Evolutionary conservation across 371 early-diverging fungal genomes (phyloP).

Genomic region (Choanephora cucurbitarum): DNA sequence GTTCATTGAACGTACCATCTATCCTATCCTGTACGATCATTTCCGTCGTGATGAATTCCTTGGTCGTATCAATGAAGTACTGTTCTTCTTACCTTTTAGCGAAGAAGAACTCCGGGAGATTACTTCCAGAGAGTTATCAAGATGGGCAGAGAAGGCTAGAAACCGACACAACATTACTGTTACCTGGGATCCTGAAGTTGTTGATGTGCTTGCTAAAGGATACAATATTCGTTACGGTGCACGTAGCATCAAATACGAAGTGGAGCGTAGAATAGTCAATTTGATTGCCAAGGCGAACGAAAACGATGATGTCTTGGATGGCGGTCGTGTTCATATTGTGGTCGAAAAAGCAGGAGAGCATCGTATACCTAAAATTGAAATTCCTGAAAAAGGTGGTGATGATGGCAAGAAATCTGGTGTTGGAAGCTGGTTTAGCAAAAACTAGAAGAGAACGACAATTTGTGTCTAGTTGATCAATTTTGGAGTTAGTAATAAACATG

Average conservation of each 20-base stretch:
- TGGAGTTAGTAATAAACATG: no score
- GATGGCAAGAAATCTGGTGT: conserved; percentile 31
- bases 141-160: conserved; percentile 59
- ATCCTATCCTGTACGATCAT: conserved; percentile 60
- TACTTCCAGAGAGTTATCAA: conserved; percentile 46
- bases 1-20: conserved; percentile 57
- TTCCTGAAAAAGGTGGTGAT: conserved; percentile 43
- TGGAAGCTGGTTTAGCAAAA: conserved; percentile 41
- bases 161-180: conserved; percentile 54
- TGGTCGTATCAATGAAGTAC: conserved; percentile 63
- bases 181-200: conserved; percentile 57
- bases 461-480: no score
- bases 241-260: conserved; percentile 64
- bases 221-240: conserved; percentile 67
- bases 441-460: no score
- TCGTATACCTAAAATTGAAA: conserved; percentile 41
- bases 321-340: conserved; percentile 45
- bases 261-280: conserved; percentile 58
- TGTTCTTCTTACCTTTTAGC: conserved; percentile 62
- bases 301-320: conserved; percentile 55
- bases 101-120: conserved; percentile 54
- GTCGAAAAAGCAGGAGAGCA: conserved; percentile 39
- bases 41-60: conserved; percentile 64
- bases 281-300: conserved; percentile 63
- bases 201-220: conserved; percentile 48